A percentile compares a stretch with the other conserved stretches of the same genome.
Conservation (phyloP, 2,329 filamentous ascomycete species). For the Fusarium continuum region DNA sequence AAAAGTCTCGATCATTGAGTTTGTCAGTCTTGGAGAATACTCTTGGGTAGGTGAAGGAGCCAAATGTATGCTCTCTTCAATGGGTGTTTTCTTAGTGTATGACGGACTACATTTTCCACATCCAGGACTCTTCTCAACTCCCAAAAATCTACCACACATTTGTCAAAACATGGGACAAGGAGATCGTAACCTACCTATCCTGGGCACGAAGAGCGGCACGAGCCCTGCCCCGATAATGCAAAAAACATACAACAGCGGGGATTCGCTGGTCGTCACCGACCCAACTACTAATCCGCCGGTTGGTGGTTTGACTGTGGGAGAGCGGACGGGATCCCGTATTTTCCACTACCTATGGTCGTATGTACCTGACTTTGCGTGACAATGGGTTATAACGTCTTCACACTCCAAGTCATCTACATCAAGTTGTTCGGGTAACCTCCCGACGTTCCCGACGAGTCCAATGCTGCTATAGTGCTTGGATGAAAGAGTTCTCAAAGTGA, state of each 20-base stretch:
- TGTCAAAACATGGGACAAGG: not conserved
- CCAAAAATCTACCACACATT: not conserved
- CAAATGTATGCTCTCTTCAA: not conserved
- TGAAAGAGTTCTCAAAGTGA: not conserved
- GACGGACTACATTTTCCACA: not conserved
- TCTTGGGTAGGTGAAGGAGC: not conserved
- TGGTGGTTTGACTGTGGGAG: slow-evolving; percentile 33
- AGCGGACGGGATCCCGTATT: slow-evolving; percentile 38
- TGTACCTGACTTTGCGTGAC: not conserved
- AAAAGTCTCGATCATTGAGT: not conserved
- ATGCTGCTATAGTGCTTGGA: not conserved
- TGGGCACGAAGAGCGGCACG: not conserved
- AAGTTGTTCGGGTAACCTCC: slow-evolving; percentile 6
- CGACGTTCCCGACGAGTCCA: slow-evolving; percentile 8
- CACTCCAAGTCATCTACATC: not conserved
- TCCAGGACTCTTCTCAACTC: not conserved
- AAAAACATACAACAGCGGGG: slow-evolving; percentile 37
- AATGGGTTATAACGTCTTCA: not conserved
- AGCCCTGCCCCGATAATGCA: not conserved
- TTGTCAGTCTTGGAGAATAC: not conserved
- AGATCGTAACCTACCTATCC: not conserved
- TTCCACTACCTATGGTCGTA: slow-evolving; percentile 37
- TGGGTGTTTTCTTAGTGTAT: not conserved
- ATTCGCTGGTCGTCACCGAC: slow-evolving; percentile 36
- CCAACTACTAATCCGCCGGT: slow-evolving; percentile 35